Percentiles rank a stretch among this genome's conserved stretches.
Evolutionary conservation across 257 asterid species (phyloP).

Genomic region (Lycium barbarum): DNA sequence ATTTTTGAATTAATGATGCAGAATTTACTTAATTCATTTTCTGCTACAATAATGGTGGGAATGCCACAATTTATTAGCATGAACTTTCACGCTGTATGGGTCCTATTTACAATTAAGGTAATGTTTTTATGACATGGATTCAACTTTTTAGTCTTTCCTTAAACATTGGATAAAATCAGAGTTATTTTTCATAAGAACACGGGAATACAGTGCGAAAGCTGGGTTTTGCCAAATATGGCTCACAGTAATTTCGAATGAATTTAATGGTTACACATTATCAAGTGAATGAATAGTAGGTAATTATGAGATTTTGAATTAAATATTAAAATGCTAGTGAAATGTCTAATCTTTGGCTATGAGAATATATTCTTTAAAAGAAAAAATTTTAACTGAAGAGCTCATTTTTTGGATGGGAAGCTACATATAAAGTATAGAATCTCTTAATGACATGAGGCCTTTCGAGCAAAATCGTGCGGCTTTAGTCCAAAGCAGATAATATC

Average conservation of each 20-base stretch:
- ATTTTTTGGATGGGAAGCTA: no score
- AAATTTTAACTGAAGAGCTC: not conserved
- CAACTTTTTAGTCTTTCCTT: not conserved
- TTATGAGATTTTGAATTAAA: not conserved
- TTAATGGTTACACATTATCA: not conserved
- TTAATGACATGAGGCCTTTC: no score
- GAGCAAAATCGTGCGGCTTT: no score
- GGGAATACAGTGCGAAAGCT: not conserved
- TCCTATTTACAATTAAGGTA: not conserved
- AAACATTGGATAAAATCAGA: not conserved
- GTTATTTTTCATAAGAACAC: not conserved
- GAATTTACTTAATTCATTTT: slow-evolving; percentile 7
- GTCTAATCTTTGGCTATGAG: not conserved
- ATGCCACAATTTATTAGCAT: slow-evolving; percentile 44
- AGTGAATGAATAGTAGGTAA: not conserved
- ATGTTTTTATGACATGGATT: not conserved
- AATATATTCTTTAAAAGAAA: not conserved
- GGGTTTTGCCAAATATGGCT: not conserved
- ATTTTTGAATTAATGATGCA: not conserved
- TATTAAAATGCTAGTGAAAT: not conserved
- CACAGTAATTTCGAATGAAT: not conserved
- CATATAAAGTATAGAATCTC: no score
- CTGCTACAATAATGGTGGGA: slow-evolving; percentile 29
- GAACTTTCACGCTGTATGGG: slow-evolving; percentile 25
- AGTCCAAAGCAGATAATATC: no score